A percentile compares a stretch with the other conserved stretches of the same genome.
These are phyloP conservation scores for Trypanosoma grayi DNA, from an alignment of 208 protist species.

Conservation along the genomic window DNA sequence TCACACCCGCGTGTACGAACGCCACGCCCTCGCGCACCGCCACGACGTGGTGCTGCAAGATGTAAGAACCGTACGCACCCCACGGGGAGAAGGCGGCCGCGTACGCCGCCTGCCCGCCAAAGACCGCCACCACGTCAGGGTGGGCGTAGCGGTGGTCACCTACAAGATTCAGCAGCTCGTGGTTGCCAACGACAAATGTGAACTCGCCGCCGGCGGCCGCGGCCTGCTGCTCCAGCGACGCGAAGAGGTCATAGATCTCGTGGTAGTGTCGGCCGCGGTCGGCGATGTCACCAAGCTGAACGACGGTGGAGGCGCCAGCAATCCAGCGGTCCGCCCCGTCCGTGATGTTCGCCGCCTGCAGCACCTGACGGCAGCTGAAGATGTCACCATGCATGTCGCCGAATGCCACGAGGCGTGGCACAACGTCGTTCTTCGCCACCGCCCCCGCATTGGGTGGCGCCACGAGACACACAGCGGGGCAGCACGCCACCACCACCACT, in stretches of 20 bases:
- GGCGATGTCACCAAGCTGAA: slow-evolving; percentile 73
- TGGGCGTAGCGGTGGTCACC: slow-evolving; percentile 29
- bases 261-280: slow-evolving; percentile 41
- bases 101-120: slow-evolving; percentile 25
- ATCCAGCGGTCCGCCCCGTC: slow-evolving; percentile 35
- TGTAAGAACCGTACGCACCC: slow-evolving; percentile 42
- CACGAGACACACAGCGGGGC: neutral
- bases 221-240: slow-evolving; percentile 33
- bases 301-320: slow-evolving; percentile 37
- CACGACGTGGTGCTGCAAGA: slow-evolving; percentile 34
- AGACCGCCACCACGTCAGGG: slow-evolving; percentile 17
- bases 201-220: slow-evolving; percentile 44
- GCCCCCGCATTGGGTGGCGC: neutral
- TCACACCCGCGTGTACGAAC: slow-evolving; percentile 67
- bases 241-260: slow-evolving; percentile 48
- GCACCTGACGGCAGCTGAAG: slow-evolving; percentile 26
- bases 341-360: slow-evolving; percentile 39
- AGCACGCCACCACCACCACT: neutral
- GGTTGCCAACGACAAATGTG: slow-evolving; percentile 59
- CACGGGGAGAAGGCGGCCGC: slow-evolving; percentile 22
- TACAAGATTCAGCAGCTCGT: slow-evolving; percentile 58
- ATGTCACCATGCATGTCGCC: slow-evolving; percentile 67
- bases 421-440: neutral
- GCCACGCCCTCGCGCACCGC: slow-evolving; percentile 32
- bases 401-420: slow-evolving; percentile 40